These are phyloP conservation scores for Setomelanomma holmii DNA, from an alignment of 2,329 filamentous ascomycete genomes.

Conservation along the genomic window DNA sequence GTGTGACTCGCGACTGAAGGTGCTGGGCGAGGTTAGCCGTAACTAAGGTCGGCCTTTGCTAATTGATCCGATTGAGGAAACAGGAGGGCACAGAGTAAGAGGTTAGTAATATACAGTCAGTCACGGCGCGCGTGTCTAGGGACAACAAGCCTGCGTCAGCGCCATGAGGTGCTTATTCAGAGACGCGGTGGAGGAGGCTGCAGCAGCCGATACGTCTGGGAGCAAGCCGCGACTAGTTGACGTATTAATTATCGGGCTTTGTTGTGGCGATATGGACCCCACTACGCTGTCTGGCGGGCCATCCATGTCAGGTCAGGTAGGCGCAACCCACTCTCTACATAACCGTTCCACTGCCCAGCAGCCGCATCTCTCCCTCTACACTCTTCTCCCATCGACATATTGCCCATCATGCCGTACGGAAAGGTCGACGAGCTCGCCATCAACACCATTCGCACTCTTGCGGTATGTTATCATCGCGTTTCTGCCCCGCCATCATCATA, in stretches of 20 bases:
- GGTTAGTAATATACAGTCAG: conserved; percentile 4
- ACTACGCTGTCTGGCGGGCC: conserved; percentile 3
- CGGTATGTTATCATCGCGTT: conserved; percentile 69
- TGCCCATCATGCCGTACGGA: conserved; percentile 79
- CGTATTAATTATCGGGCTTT: conserved; percentile 17
- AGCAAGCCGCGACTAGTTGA: conserved; percentile 13
- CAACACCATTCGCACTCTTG: conserved; percentile 96
- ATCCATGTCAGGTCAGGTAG: background rate
- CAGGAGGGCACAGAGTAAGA: background rate
- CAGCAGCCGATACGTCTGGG: background rate
- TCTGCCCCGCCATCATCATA: conserved; percentile 23
- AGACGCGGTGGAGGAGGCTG: background rate
- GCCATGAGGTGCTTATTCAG: conserved; percentile 10
- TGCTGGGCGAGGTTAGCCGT: conserved; percentile 4
- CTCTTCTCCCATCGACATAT: conserved; percentile 18
- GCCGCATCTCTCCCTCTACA: conserved; percentile 8
- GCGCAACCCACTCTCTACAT: conserved; percentile 18
- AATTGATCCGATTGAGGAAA: background rate
- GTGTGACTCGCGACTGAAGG: background rate
- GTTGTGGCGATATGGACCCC: conserved; percentile 12
- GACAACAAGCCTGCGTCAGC: background rate
- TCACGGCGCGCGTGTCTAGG: background rate
- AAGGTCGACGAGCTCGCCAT: conserved; percentile 89
- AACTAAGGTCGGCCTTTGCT: background rate
- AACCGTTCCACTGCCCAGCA: conserved; percentile 16